These are phyloP conservation scores for Pestalotiopsis sp. DNA, from an alignment of 2,329 filamentous ascomycete species.

Conservation along the genomic window DNA sequence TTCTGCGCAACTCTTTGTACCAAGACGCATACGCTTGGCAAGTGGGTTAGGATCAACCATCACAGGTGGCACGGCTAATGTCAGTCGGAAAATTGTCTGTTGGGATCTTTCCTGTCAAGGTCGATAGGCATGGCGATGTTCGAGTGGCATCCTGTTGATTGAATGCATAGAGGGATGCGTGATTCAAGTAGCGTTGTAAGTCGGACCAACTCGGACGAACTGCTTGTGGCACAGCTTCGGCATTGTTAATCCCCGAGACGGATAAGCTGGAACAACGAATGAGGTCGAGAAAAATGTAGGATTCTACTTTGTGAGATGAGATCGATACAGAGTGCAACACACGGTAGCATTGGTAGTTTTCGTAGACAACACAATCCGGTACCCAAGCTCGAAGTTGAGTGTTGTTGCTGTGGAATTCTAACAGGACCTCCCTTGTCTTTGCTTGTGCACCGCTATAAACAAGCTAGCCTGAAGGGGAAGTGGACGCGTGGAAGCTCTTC, in stretches of 20 bases:
- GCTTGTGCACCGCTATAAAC: neutral
- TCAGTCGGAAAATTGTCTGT: no score
- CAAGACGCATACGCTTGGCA: conserved; percentile 8
- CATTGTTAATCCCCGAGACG: neutral
- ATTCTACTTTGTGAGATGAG: no score
- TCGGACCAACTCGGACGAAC: conserved; percentile 1
- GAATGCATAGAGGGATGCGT: neutral
- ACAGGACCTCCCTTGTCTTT: no score
- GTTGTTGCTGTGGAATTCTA: no score
- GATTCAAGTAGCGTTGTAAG: neutral
- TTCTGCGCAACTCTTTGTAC: conserved; percentile 12
- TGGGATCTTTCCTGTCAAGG: no score
- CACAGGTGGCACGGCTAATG: neutral
- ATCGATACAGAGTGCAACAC: no score
- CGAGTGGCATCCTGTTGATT: neutral
- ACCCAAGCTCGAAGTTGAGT: no score
- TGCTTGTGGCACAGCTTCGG: neutral
- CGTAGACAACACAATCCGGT: no score
- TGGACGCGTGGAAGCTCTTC: conserved; percentile 6
- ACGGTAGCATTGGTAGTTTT: no score
- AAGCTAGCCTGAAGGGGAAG: neutral
- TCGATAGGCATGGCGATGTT: neutral
- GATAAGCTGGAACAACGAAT: neutral
- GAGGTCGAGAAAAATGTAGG: no score
- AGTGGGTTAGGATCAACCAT: neutral